Evolutionary conservation across 176 grass and related monocot species (phyloP).

Genomic region (Themeda triandra): DNA sequence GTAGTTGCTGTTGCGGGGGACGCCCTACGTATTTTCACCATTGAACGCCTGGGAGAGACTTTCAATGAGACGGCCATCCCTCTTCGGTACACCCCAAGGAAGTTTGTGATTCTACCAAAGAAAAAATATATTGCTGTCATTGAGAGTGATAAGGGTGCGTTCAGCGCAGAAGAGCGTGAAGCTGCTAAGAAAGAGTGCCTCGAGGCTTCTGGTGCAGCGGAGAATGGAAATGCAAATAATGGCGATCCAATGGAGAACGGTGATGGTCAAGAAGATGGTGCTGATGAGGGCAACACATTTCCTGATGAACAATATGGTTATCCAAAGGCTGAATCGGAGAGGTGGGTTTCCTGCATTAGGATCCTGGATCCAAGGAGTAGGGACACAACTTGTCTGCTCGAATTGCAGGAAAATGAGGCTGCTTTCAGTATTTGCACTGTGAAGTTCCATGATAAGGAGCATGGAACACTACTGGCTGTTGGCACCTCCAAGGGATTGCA

Average conservation of each 20-base stretch:
- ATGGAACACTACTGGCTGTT: conserved; percentile 84
- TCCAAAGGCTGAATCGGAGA: conserved; percentile 86
- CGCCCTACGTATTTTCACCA: conserved; percentile 88
- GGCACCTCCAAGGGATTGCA: conserved; percentile 91
- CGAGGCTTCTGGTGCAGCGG: conserved; percentile 53
- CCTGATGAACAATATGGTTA: conserved; percentile 97
- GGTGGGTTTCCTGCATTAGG: conserved; percentile 96
- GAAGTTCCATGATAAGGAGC: conserved; percentile 98
- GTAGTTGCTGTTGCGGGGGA: conserved; percentile 95
- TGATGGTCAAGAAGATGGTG: conserved; percentile 62
- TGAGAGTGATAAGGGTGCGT: conserved; percentile 90
- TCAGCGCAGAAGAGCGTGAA: conserved; percentile 89
- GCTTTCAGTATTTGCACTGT: conserved; percentile 92
- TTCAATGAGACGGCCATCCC: conserved; percentile 95
- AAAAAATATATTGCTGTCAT: conserved; percentile 83
- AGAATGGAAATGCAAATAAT: conserved; percentile 78
- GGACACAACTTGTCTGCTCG: conserved; percentile 82
- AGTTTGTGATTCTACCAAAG: conserved; percentile 88
- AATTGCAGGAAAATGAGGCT: conserved; percentile 92
- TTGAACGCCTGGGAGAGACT: conserved; percentile 88
- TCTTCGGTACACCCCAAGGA: conserved; percentile 89
- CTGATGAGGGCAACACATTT: conserved; percentile 59
- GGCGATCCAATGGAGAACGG: conserved; percentile 82
- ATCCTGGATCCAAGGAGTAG: conserved; percentile 92
- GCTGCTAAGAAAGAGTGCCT: conserved; percentile 86